phyloP scores from a whole-genome alignment of 495 filamentous ascomycete genomes.

The Neohortaea acidophila region DNA sequence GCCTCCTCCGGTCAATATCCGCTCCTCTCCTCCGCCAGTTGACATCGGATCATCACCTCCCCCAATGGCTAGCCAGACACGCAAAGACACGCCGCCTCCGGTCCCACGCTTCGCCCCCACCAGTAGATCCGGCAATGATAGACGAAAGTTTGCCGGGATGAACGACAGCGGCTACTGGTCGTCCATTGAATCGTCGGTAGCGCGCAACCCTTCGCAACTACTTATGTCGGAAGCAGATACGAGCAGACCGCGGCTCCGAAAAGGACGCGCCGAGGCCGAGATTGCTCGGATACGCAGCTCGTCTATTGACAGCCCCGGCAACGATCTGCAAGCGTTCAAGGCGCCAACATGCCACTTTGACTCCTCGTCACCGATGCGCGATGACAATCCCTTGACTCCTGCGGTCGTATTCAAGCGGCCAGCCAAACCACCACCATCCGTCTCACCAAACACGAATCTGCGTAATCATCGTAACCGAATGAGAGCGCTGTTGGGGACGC shows the following conservation, averaged over 20 bases:
- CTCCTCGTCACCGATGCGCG: slow-evolving; percentile 42
- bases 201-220: slow-evolving; percentile 48
- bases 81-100: slow-evolving; percentile 63
- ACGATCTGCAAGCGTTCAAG: slow-evolving; percentile 37
- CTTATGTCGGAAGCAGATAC: slow-evolving; percentile 56
- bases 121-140: slow-evolving; percentile 39
- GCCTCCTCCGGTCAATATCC: slow-evolving; percentile 28
- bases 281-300: slow-evolving; percentile 87
- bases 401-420: slow-evolving; percentile 74
- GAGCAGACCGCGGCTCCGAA: slow-evolving; percentile 63
- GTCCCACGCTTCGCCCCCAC: slow-evolving; percentile 43
- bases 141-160: slow-evolving; percentile 59
- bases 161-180: slow-evolving; percentile 97
- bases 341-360: slow-evolving; percentile 37
- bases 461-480: slow-evolving; percentile 79
- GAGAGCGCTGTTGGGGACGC: slow-evolving; percentile 75
- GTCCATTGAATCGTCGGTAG: slow-evolving; percentile 86
- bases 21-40: slow-evolving; percentile 45
- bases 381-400: slow-evolving; percentile 48
- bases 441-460: slow-evolving; percentile 91
- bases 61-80: slow-evolving; percentile 39
- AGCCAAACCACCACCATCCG: slow-evolving; percentile 64
- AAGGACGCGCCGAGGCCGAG: slow-evolving; percentile 85
- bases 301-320: slow-evolving; percentile 78
- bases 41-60: slow-evolving; percentile 80